Percentiles rank a stretch among this genome's conserved stretches.
Conservation (phyloP, 2,329 filamentous ascomycete genomes). For the Phyllosticta paracitricarpa region DNA sequence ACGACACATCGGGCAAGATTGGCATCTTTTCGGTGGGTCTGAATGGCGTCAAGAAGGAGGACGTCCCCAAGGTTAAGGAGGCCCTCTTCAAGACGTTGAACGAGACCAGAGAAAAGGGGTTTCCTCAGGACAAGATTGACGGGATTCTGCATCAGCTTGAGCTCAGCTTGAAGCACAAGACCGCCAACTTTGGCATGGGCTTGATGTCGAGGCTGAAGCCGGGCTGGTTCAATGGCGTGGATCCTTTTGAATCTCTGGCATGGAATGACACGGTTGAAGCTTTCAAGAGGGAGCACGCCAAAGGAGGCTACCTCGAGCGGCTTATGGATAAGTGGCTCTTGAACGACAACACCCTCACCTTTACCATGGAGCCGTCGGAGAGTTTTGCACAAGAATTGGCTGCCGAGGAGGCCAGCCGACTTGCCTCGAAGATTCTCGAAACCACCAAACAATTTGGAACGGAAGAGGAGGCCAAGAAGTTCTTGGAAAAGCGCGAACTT, state of each 20-base stretch:
- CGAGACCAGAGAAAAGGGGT: constrained; percentile 63
- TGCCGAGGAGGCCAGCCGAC: constrained; percentile 63
- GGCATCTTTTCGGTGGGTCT: constrained; percentile 86
- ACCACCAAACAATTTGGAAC: constrained; percentile 59
- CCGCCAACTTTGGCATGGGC: constrained; percentile 84
- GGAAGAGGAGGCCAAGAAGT: constrained; percentile 58
- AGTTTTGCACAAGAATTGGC: constrained; percentile 65
- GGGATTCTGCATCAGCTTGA: constrained; percentile 91
- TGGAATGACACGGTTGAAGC: constrained; percentile 83
- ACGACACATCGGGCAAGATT: constrained; percentile 65
- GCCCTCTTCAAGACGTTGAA: constrained; percentile 63
- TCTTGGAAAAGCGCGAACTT: constrained; percentile 68
- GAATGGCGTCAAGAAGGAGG: constrained; percentile 74
- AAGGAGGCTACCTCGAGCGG: constrained; percentile 72
- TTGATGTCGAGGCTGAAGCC: constrained; percentile 82
- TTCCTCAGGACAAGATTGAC: constrained; percentile 83
- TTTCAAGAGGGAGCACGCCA: constrained; percentile 67
- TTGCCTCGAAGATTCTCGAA: constrained; percentile 64
- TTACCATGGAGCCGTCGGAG: constrained; percentile 84
- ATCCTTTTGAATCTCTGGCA: constrained; percentile 81
- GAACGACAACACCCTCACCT: constrained; percentile 76
- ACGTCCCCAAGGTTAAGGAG: constrained; percentile 67
- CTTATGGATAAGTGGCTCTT: constrained; percentile 84
- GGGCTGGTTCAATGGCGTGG: constrained; percentile 90
- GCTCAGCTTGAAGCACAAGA: constrained; percentile 90